Evolutionary conservation across 148 eudicot species (phyloP), one percentile per base, ranked within the genome.

Genomic region (Camellia lanceoleosa): DNA sequence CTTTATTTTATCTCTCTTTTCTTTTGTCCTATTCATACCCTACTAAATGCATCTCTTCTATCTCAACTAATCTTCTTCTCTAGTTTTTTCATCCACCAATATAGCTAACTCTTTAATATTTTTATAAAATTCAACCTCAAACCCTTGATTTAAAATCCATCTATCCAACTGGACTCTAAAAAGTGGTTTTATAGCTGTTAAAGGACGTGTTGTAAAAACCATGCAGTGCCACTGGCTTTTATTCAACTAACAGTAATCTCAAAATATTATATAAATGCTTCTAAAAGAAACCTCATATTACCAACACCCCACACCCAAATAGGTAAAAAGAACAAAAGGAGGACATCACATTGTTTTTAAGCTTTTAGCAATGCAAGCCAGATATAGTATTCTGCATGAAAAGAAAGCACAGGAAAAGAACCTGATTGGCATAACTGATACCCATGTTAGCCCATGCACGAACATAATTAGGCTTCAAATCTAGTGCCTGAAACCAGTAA

Each of bases 401-500:
- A 75, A 51, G 44, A 42, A 64, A 51, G 69, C 43, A 78, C 12
- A 7, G 43, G 65, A 38, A 38, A 80, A 47, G 66, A 68, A 96
- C 98, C 97, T 96, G 98, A 82, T 96, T 96, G 82, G 99, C 99
- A 82, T 91, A 94, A 84, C 99, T 96, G 77, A 96, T 96, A 61
- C 99, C 98, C 98, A 96, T 93, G 85, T 96, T 96, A 69, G 98
- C 98, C 99, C 99, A 96, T 56, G 99, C 99, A 76, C 99, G 99
- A 46, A 96, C 99, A 80, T 96, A 94, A 82, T 96, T 96, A 58
- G 99, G 99, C 92, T 96, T 96, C 79, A 93, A 81, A 89, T 93
- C 97, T 18, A 96, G 87, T 46, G 99, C 99, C 99, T 96, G 90
- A 83, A 80, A 61, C 61, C 81, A 83, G 41, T 42, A 49, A 44